Base-by-base conservation (phyloP, 2,329 filamentous ascomycete species). In the Neonectria neomacrospora region DNA sequence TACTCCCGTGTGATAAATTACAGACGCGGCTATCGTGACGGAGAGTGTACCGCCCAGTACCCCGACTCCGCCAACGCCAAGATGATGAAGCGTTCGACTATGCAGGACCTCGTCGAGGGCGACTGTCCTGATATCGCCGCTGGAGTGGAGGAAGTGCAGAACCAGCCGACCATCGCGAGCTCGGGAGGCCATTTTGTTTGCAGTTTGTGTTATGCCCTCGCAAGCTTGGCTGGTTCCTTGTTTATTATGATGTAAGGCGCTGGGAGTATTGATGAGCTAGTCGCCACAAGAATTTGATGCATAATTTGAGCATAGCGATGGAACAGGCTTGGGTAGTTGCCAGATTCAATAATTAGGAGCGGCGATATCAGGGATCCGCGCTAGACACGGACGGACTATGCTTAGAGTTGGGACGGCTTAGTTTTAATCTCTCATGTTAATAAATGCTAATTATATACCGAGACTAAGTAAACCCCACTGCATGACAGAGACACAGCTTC, bases 81-180 rank as follows among this genome's bases (percentile, higher is more conserved):
- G 63, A 44, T 58, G 14, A 57, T 26, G 32, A 58, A 58, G 54
- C 58, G 69, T 18, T 71, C 69, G 3, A 64, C 67, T 20, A 71
- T 71, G 69, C 69, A 71, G 34, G 68, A 71, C 32, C 55, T 71
- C 8, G 61, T 71, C n/a, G 61, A 71, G 10, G 68, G 69, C 6
- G 59, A 61, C 14, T 71, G 69, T 20, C 69, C 69, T 10, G 61
- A 71, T 26, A 47, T 70, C 20, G 48, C 30, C 1, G 54, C 58
- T 9, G 63, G 32, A 18, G 51, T 59, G 2, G 16, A 47, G 32
- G 54, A 62, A 11, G 37, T 62, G 23, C 54, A 58, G 54, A 47
- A 18, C 23, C 54, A 57, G 47, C 59, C 59, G 5, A 62, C 59
- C 20, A 55, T 28, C 8, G 48, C 20, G 2, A 61, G 37, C 16